Evolutionary conservation across 2,329 filamentous ascomycete species (phyloP).

Genomic region (Aspergillus sp.): DNA sequence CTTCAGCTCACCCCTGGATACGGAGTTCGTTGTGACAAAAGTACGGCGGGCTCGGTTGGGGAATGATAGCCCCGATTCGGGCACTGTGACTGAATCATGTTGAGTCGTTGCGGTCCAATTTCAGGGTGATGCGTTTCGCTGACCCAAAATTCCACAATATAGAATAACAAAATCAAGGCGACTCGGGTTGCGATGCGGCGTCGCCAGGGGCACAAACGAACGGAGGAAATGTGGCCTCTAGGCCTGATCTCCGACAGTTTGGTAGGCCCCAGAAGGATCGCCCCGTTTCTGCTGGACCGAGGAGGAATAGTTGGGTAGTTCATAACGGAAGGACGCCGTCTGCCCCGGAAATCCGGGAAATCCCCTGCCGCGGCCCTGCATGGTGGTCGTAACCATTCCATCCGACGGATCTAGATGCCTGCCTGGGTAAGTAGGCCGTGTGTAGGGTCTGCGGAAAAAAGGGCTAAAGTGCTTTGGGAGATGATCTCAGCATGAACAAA

Average conservation of each 20-base stretch:
- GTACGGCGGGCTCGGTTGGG: background rate
- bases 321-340: background rate
- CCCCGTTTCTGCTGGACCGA: background rate
- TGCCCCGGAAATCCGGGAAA: background rate
- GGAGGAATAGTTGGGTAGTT: background rate
- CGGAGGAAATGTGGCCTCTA: background rate
- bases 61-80: background rate
- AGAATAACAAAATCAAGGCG: too few relatives aligned
- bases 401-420: too few relatives aligned
- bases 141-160: too few relatives aligned
- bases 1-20: background rate
- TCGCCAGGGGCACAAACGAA: too few relatives aligned
- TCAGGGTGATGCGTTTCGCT: too few relatives aligned
- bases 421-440: too few relatives aligned
- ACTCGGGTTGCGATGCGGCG: too few relatives aligned
- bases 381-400: background rate
- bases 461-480: too few relatives aligned
- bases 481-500: too few relatives aligned
- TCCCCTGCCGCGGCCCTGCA: background rate
- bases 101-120: background rate
- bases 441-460: too few relatives aligned
- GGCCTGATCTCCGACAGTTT: conserved; percentile 1
- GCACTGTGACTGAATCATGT: background rate
- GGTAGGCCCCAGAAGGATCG: conserved; percentile 3
- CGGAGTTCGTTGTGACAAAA: background rate